Percentiles rank a stretch among this genome's conserved stretches.
Evolutionary conservation across 2,329 filamentous ascomycete species (phyloP).

Genomic region (Nemania abortiva): DNA sequence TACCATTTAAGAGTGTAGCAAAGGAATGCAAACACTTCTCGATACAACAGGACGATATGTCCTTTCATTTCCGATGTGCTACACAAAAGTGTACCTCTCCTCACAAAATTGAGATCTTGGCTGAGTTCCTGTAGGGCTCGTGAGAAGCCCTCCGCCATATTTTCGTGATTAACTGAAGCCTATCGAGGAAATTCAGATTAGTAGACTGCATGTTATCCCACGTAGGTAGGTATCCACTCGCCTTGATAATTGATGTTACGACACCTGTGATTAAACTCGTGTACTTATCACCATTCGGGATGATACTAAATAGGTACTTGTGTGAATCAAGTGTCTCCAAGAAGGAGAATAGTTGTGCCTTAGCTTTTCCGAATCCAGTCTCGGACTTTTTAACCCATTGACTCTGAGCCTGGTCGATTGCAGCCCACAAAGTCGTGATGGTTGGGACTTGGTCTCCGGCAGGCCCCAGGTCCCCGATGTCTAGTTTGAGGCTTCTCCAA

Average conservation of each 20-base stretch:
- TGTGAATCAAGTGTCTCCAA: no score
- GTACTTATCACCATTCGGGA: neutral
- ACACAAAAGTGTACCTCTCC: neutral
- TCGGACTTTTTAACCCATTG: no score
- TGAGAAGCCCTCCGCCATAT: neutral
- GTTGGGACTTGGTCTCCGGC: no score
- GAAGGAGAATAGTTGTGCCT: no score
- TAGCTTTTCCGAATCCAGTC: no score
- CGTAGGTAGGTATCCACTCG: neutral
- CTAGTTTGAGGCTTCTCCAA: no score
- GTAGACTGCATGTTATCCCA: no score
- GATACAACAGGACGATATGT: neutral
- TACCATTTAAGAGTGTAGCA: slow-evolving; percentile 9
- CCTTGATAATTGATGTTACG: slow-evolving; percentile 1
- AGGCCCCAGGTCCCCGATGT: no score
- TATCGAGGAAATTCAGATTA: neutral
- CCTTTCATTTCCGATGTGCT: slow-evolving; percentile 8
- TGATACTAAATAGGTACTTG: slow-evolving; percentile 2
- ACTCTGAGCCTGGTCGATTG: no score
- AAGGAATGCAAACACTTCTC: neutral
- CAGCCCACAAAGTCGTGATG: no score
- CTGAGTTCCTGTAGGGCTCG: neutral
- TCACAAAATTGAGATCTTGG: slow-evolving; percentile 1
- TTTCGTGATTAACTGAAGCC: neutral
- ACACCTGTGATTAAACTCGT: no score